A percentile compares a stretch with the other conserved stretches of the same genome.
These are phyloP conservation scores for Vitis amurensis DNA, from an alignment of 164 flowering plant species.

Conservation along the genomic window DNA sequence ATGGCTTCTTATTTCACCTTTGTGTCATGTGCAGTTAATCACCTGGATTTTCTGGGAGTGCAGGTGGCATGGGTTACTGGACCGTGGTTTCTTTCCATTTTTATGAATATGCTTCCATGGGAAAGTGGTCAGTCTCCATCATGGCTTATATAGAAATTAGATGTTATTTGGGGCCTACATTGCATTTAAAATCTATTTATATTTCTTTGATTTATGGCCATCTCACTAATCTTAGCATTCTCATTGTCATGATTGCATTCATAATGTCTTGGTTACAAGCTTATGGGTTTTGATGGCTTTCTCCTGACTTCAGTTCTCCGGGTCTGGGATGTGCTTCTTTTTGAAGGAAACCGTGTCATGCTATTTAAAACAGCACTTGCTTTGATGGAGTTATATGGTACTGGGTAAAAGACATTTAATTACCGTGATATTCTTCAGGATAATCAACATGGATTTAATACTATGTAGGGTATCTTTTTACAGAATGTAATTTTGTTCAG, in stretches of 20 bases:
- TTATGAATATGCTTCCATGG: slow-evolving; percentile 99
- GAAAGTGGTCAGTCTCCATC: slow-evolving; percentile 86
- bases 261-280: background rate
- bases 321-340: slow-evolving; percentile 97
- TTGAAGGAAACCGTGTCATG: slow-evolving; percentile 97
- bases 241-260: background rate
- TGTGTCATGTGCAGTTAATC: slow-evolving; percentile 71
- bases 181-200: background rate
- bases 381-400: slow-evolving; percentile 98
- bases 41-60: slow-evolving; percentile 91
- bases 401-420: slow-evolving; percentile 26
- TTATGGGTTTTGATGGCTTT: slow-evolving; percentile 20
- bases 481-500: slow-evolving; percentile 25
- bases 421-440: slow-evolving; percentile 4
- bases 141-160: slow-evolving; percentile 13
- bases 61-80: slow-evolving; percentile 96
- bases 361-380: slow-evolving; percentile 92
- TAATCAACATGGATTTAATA: background rate
- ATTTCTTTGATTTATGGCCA: slow-evolving; percentile 1
- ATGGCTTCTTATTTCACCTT: slow-evolving; percentile 15
- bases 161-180: background rate
- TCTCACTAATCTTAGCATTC: background rate
- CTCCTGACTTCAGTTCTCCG: slow-evolving; percentile 76
- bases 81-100: slow-evolving; percentile 98
- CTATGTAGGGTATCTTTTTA: background rate